phyloP scores from a whole-genome alignment of 441 rosid species.

The Erodium texanum region DNA sequence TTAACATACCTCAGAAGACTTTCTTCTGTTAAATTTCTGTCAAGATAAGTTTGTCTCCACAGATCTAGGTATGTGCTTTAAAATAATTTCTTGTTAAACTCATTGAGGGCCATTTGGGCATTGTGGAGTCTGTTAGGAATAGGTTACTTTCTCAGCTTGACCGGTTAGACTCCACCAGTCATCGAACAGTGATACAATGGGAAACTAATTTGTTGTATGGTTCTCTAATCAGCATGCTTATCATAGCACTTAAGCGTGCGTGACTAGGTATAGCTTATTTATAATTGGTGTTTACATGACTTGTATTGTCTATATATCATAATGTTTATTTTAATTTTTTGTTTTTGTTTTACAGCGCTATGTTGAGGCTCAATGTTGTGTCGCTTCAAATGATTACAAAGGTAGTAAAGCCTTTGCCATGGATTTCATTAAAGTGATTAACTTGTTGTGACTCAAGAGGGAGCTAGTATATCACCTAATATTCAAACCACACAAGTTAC shows the following conservation, averaged over 20 bases:
- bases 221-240: background rate
- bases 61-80: background rate
- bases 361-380: conserved; percentile 88
- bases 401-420: conserved; percentile 29
- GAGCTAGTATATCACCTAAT: background rate
- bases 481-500: conserved; percentile 6
- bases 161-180: no score
- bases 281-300: background rate
- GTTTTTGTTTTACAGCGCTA: conserved; percentile 59
- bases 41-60: background rate
- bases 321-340: conserved; percentile 13
- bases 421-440: background rate
- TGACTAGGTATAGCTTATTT: background rate
- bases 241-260: background rate
- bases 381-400: conserved; percentile 86
- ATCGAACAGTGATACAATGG: no score
- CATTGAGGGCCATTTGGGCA: background rate
- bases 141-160: background rate
- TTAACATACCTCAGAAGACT: background rate
- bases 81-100: background rate
- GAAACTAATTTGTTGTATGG: no score
- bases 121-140: background rate
- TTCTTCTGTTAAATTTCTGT: background rate
- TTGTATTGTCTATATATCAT: conserved; percentile 4
- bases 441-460: background rate